These are phyloP conservation scores for Pezicula carpinea DNA, from an alignment of 2,329 filamentous ascomycete species.

Conservation along the genomic window DNA sequence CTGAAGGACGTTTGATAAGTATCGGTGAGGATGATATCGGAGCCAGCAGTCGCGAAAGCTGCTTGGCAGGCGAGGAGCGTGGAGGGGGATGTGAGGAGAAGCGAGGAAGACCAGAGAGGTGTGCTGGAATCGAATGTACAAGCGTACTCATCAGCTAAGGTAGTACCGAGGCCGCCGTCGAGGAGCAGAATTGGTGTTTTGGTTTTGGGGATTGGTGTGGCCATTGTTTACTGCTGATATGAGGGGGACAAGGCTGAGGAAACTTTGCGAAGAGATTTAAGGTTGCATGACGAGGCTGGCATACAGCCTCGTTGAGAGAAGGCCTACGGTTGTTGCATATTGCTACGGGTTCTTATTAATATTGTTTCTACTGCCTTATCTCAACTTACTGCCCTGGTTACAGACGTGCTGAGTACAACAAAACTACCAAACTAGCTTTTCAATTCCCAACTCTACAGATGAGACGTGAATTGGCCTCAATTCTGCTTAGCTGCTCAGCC, in stretches of 20 bases:
- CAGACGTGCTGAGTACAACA: too few relatives aligned
- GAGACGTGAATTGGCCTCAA: too few relatives aligned
- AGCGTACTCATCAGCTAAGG: constrained; percentile 53
- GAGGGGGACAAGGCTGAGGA: neutral
- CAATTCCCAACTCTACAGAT: too few relatives aligned
- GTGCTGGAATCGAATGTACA: constrained; percentile 46
- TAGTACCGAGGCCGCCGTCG: constrained; percentile 65
- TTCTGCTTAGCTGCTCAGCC: too few relatives aligned
- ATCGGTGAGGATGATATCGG: constrained; percentile 60
- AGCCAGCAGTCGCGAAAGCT: constrained; percentile 41
- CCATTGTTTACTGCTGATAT: neutral
- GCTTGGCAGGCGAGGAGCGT: constrained; percentile 15
- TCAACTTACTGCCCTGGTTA: too few relatives aligned
- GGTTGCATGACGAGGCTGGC: neutral
- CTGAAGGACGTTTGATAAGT: constrained; percentile 61
- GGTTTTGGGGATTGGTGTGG: neutral
- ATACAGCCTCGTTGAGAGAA: too few relatives aligned
- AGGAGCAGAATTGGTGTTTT: constrained; percentile 40
- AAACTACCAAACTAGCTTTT: too few relatives aligned
- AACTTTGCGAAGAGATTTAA: neutral
- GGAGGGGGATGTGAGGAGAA: constrained; percentile 46
- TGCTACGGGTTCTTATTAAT: too few relatives aligned
- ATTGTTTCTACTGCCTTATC: too few relatives aligned
- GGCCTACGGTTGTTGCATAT: too few relatives aligned
- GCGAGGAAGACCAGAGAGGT: constrained; percentile 65